Conservation (phyloP, 306 rosid species). For the Lablab purpureus region DNA sequence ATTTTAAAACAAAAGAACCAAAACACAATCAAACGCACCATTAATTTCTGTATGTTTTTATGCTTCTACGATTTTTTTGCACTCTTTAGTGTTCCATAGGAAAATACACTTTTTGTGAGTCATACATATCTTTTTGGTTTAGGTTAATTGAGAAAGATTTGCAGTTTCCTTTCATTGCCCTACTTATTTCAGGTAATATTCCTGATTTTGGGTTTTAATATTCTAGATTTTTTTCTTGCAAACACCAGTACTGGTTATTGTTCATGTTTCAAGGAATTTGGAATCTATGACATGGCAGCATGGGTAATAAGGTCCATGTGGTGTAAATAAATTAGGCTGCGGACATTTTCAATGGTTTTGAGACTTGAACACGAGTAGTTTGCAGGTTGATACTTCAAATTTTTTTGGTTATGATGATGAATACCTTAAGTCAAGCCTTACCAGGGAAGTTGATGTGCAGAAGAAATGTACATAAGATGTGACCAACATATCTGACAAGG, state of each 20-base stretch:
- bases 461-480: neutral
- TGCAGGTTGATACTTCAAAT: slow-evolving; percentile 16
- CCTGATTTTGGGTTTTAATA: neutral
- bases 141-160: slow-evolving; percentile 79
- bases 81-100: neutral
- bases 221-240: neutral
- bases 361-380: slow-evolving; percentile 20
- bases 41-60: slow-evolving; percentile 27
- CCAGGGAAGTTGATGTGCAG: neutral
- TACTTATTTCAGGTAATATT: slow-evolving; percentile 86
- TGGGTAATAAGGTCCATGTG: slow-evolving; percentile 3
- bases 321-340: neutral
- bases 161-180: slow-evolving; percentile 90
- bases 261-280: slow-evolving; percentile 27
- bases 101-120: slow-evolving; percentile 43
- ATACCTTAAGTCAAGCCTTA: neutral
- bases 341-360: neutral
- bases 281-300: slow-evolving; percentile 5
- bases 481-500: neutral
- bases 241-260: neutral
- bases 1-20: neutral
- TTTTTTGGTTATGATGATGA: neutral
- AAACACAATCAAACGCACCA: neutral
- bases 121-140: slow-evolving; percentile 39
- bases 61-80: slow-evolving; percentile 21